Evolutionary conservation across 2,329 filamentous ascomycete species (phyloP), one percentile per base, ranked within the genome.

Genomic region (Shiraia sp.): DNA sequence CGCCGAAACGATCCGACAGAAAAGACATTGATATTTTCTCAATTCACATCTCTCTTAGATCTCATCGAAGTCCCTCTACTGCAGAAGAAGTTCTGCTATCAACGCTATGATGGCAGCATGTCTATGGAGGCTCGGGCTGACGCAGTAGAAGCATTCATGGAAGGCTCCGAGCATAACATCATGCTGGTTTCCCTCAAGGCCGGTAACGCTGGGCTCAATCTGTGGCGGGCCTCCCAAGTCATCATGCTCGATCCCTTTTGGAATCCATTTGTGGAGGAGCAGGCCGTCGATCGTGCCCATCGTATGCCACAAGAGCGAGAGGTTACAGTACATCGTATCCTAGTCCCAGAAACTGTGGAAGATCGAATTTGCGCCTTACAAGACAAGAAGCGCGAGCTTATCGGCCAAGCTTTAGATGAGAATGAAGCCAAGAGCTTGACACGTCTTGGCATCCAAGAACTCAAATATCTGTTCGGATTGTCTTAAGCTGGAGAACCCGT

Each of bases 221-320:
- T 96, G 15, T 88, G 87, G 27, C 82, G 83, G 13, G 91, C 90
- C 0, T 89, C 85, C 1, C 86, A 90, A 50, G 88, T 96, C 53
- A 89, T 96, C 66, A 87, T 96, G 51, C 83, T 95, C 62, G 90
- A 96, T 63, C 90, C 90, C 0, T 95, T 95, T 72, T 96, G 90
- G 89, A 96, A 96, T 51, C 91, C 90, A 0, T 95, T 87, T 63
- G 87, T 95, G 34, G 91, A 96, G 71, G 89, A 90, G 69, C 91
- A 96, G 70, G 91, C 91, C 3, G 85, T 96, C 36, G 91, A 95
- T 65, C 86, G 91, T 15, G 88, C 90, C 2, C 87, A 96, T 68
- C 86, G 91, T 8, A 91, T 96, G 54, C 90, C 90, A 1, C 91
- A 96, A 71, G 73, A 77, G 52, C 78, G 79, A 3, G 74, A 83